Percentiles rank a stretch among this genome's conserved stretches.
phyloP scores from a whole-genome alignment of 1,139 yeast genomes.

The Lodderomyces metapsilosis region DNA sequence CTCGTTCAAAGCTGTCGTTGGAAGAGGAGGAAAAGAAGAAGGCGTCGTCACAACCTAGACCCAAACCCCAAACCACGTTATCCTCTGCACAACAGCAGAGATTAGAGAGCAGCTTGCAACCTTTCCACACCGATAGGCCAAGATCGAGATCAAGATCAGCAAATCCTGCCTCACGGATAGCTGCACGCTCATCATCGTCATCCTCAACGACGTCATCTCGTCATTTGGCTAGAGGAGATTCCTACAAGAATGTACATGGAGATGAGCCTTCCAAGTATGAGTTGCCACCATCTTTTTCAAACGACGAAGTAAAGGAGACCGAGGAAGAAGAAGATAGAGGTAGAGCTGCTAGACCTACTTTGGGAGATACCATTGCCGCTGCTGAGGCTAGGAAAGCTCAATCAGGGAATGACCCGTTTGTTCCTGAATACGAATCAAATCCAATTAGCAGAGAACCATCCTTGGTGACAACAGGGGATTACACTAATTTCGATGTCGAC shows the following conservation, averaged over 20 bases:
- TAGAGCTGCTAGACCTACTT: conserved; percentile 46
- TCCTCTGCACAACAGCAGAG: conserved; percentile 12
- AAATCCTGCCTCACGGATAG: conserved; percentile 23
- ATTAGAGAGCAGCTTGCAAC: conserved; percentile 29
- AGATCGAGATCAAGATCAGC: conserved; percentile 31
- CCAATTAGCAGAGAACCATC: conserved; percentile 37
- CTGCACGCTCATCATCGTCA: conserved; percentile 30
- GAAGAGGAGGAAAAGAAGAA: conserved; percentile 1
- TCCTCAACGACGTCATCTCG: conserved; percentile 38
- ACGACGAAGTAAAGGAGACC: conserved; percentile 24
- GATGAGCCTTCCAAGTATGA: conserved; percentile 45
- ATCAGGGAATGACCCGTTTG: conserved; percentile 18
- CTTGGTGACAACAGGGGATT: conserved; percentile 49
- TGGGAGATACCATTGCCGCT: conserved; percentile 51
- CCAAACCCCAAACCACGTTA: conserved; percentile 3
- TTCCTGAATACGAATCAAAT: conserved; percentile 10
- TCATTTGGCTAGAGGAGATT: conserved; percentile 66
- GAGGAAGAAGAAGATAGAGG: conserved; percentile 39
- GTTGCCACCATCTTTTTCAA: conserved; percentile 40
- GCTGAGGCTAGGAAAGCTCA: conserved; percentile 44
- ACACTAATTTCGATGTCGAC: conserved; percentile 49
- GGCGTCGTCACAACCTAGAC: neutral
- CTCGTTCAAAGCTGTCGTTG: conserved; percentile 14
- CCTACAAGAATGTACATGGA: conserved; percentile 50
- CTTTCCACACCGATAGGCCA: conserved; percentile 42